Evolutionary conservation across 148 eudicot genomes (phyloP), one percentile per base, ranked within the genome.

Genomic region (Diospyros lotus): DNA sequence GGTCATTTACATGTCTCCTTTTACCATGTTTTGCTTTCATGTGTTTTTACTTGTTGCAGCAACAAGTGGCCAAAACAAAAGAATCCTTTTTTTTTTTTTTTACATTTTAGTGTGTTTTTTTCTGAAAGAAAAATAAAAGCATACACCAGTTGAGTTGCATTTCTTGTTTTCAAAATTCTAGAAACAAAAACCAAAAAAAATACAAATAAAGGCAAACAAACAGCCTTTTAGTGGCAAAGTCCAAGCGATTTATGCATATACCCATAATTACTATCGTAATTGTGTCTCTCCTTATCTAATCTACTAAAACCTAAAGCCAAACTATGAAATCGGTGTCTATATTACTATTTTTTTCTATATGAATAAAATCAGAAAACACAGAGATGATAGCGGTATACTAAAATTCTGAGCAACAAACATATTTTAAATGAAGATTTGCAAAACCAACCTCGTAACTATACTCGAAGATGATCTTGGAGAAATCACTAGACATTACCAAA

Each of bases 391-490:
- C 11, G 9, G 52, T 48, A 78, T 56, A 17, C 50, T 42, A 64
- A 64, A 59, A 64, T 18, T 9, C 10, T 43, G 54, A 2, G 14
- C 41, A 56, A 64, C 75, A 72, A 18, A 12, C 59, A 51, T 28
- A 28, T 9, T 42, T 66, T 53, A 18, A 72, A 51, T 14, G 55
- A 58, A 13, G 44, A 73, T 43, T 48, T 3, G 41, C 40, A 64
- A 59, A 76, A 81, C 89, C 14, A 76, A 95, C 99, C 99, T 95
- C 99, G 81, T 94, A 96, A 54, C 74, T 73, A 63, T 89, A 83
- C 87, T 96, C 98, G 44, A 93, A 89, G 54, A 91, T 84, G 68
- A 88, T 84, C 74, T 84, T 83, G 59, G 94, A 77, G 65, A 93
- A 96, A 74, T 96, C 97, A 0, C 91, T 79, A 12, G 97, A 83